phyloP scores from a whole-genome alignment of 352 stramenopile genomes.

The Phytophthora capsici region DNA sequence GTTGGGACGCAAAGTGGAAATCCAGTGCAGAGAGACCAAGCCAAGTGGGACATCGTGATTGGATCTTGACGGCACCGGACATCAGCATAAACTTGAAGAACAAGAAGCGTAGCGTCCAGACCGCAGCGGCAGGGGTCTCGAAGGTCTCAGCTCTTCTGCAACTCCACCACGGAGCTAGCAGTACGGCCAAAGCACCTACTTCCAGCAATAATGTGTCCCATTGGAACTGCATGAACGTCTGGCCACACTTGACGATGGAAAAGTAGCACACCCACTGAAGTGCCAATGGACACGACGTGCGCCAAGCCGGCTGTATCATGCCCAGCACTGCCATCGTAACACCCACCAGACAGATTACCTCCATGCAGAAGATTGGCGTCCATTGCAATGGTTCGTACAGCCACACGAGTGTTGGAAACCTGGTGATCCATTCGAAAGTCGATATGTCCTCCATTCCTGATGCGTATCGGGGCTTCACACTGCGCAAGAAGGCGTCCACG shows the following conservation, averaged over 20 bases:
- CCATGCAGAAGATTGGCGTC: slow-evolving; percentile 55
- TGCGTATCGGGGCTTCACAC: slow-evolving; percentile 33
- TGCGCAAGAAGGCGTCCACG: slow-evolving; percentile 56
- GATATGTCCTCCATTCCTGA: slow-evolving; percentile 15
- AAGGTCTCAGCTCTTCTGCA: slow-evolving; percentile 20
- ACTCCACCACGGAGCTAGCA: slow-evolving; percentile 51
- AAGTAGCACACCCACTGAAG: slow-evolving; percentile 76
- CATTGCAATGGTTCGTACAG: slow-evolving; percentile 53
- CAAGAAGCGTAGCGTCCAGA: slow-evolving; percentile 86
- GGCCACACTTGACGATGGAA: slow-evolving; percentile 76
- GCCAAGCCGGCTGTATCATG: slow-evolving; percentile 34
- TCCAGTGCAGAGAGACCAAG: slow-evolving; percentile 88
- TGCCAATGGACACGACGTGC: slow-evolving; percentile 39
- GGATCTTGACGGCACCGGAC: slow-evolving; percentile 91
- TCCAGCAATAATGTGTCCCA: slow-evolving; percentile 94
- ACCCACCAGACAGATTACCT: slow-evolving; percentile 51
- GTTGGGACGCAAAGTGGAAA: slow-evolving; percentile 92
- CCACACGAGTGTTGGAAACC: slow-evolving; percentile 66
- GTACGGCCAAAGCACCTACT: slow-evolving; percentile 74
- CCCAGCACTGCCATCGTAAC: slow-evolving; percentile 39
- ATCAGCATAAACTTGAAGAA: slow-evolving; percentile 97
- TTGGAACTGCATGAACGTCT: slow-evolving; percentile 92
- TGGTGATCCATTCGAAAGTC: slow-evolving; percentile 24
- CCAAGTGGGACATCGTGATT: slow-evolving; percentile 92
- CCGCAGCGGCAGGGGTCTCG: slow-evolving; percentile 32